These are phyloP conservation scores for Infundibulicybe gibba DNA, from an alignment of 768 basidiomycete genomes.

Conservation along the genomic window DNA sequence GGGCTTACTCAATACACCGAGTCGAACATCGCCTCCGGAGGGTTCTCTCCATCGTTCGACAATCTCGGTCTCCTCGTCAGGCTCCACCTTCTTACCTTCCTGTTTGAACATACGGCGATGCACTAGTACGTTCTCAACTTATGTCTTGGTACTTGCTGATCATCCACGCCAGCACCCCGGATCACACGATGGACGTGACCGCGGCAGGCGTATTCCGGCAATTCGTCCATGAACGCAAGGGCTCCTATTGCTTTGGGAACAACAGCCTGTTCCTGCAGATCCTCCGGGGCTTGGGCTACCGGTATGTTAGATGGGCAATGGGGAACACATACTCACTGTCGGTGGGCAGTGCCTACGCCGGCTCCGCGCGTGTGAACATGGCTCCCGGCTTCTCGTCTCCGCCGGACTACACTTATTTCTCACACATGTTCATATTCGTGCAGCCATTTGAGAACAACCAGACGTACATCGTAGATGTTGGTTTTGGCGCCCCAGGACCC, in stretches of 20 bases:
- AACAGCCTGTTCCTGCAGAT: conserved; percentile 22
- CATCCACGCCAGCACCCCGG: conserved; percentile 11
- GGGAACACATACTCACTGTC: background rate
- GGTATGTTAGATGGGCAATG: conserved; percentile 9
- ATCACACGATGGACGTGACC: conserved; percentile 21
- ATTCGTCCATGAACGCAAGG: conserved; percentile 17
- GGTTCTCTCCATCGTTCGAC: background rate
- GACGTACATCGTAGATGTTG: conserved; percentile 28
- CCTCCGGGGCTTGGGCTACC: conserved; percentile 23
- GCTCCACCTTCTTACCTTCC: background rate
- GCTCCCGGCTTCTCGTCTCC: conserved; percentile 1
- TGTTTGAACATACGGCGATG: background rate
- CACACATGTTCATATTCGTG: conserved; percentile 25
- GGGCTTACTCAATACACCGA: background rate
- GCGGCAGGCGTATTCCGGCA: conserved; percentile 16
- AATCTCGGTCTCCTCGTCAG: background rate
- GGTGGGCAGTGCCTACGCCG: conserved; percentile 20
- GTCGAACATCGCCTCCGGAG: background rate
- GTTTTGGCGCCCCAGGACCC: conserved; percentile 21
- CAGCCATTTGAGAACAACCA: conserved; percentile 23
- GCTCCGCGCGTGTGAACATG: conserved; percentile 21
- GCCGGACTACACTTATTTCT: conserved; percentile 9
- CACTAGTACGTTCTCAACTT: background rate
- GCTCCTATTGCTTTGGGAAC: conserved; percentile 26
- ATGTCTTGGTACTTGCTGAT: background rate